A percentile compares a stretch with the other conserved stretches of the same genome.
phyloP scores from a whole-genome alignment of 805 yeast genomes.

The Nakazawaea ambrosiae region DNA sequence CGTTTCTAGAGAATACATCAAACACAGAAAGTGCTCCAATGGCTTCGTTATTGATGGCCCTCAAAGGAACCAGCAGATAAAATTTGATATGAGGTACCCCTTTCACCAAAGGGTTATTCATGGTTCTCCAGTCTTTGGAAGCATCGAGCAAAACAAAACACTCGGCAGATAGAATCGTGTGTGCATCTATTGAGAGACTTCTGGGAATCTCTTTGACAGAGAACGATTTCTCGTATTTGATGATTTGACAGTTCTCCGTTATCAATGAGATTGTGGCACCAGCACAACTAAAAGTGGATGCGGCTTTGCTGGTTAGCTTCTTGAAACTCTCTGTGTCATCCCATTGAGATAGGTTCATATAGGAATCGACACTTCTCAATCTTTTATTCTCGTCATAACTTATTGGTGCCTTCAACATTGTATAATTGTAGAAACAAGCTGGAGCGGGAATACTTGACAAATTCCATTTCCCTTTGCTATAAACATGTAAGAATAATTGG shows the following conservation, averaged over 20 bases:
- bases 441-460: constrained; percentile 52
- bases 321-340: constrained; percentile 30
- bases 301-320: constrained; percentile 28
- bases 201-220: constrained; percentile 47
- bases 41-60: constrained; percentile 29
- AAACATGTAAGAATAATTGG: constrained; percentile 46
- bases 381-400: constrained; percentile 43
- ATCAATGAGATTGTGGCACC: constrained; percentile 59
- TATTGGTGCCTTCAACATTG: constrained; percentile 55
- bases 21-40: constrained; percentile 57
- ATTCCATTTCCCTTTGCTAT: constrained; percentile 50
- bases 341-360: constrained; percentile 43
- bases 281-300: constrained; percentile 33
- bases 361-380: constrained; percentile 33
- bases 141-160: constrained; percentile 54
- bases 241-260: constrained; percentile 36
- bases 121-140: constrained; percentile 63
- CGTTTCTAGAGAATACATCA: constrained; percentile 36
- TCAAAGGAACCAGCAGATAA: constrained; percentile 60
- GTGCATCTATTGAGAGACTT: constrained; percentile 57
- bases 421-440: constrained; percentile 35
- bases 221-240: constrained; percentile 43
- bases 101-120: constrained; percentile 54
- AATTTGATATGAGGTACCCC: constrained; percentile 54
- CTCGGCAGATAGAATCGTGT: constrained; percentile 53